phyloP scores from a whole-genome alignment of 2,329 filamentous ascomycete genomes.

The Rhynchosporium secalis region DNA sequence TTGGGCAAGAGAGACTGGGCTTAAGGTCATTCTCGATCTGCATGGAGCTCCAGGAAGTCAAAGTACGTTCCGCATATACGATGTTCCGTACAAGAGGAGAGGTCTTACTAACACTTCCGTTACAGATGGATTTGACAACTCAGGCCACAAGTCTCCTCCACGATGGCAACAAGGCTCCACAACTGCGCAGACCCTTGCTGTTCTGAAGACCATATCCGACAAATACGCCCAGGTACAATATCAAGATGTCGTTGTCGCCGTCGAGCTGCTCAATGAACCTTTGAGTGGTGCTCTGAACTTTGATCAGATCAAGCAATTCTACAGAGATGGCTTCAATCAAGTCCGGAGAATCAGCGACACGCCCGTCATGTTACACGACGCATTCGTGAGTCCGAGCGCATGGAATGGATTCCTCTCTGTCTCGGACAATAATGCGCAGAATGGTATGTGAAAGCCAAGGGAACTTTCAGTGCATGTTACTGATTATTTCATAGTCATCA shows the following conservation, averaged over 20 bases:
- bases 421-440: slow-evolving; percentile 48
- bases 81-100: no score
- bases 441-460: slow-evolving; percentile 48
- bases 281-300: slow-evolving; percentile 40
- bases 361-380: slow-evolving; percentile 59
- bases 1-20: slow-evolving; percentile 52
- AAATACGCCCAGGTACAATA: slow-evolving; percentile 56
- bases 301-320: slow-evolving; percentile 40
- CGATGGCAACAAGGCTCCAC: slow-evolving; percentile 50
- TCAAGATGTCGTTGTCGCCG: slow-evolving; percentile 58
- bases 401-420: slow-evolving; percentile 64
- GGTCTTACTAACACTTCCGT: no score
- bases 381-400: slow-evolving; percentile 51
- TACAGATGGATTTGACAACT: slow-evolving; percentile 59
- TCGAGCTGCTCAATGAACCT: slow-evolving; percentile 59
- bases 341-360: slow-evolving; percentile 48
- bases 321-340: slow-evolving; percentile 52
- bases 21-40: slow-evolving; percentile 60
- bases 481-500: slow-evolving; percentile 49
- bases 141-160: slow-evolving; percentile 49
- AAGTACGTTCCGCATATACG: slow-evolving; percentile 33
- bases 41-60: slow-evolving; percentile 58
- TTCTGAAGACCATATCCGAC: slow-evolving; percentile 56
- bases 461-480: slow-evolving; percentile 43
- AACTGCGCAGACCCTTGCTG: slow-evolving; percentile 51